phyloP scores from a whole-genome alignment of 108 stramenopile genomes.

The Discostella pseudostelligera region DNA sequence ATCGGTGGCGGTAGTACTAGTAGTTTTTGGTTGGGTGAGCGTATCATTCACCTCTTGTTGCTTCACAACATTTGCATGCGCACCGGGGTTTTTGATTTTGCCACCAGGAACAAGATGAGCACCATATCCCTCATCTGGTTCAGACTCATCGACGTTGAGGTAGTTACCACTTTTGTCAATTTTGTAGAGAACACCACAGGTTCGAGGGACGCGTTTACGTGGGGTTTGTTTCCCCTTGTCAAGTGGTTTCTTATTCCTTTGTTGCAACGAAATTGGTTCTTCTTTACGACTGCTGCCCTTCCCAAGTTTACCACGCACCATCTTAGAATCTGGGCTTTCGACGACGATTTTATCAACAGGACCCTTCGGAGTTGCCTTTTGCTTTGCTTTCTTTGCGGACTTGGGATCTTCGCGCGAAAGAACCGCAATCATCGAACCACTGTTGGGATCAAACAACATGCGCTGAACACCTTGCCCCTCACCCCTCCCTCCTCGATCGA shows the following conservation, averaged over 20 bases:
- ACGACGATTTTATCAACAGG: conserved; percentile 12
- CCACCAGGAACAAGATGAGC: conserved; percentile 84
- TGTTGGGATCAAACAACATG: conserved; percentile 87
- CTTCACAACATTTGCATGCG: conserved; percentile 50
- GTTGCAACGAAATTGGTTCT: background rate
- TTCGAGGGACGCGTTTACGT: conserved; percentile 58
- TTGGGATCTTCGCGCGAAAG: conserved; percentile 33
- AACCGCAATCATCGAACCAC: conserved; percentile 84
- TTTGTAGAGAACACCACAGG: conserved; percentile 74
- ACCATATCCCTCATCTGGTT: conserved; percentile 83
- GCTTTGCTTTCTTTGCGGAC: conserved; percentile 18
- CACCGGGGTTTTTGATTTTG: conserved; percentile 59
- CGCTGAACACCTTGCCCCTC: conserved; percentile 50
- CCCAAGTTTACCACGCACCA: conserved; percentile 14
- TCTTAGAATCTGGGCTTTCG: conserved; percentile 2
- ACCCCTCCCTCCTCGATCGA: conserved; percentile 64
- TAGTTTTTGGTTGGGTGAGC: conserved; percentile 3
- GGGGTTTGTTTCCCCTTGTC: conserved; percentile 12
- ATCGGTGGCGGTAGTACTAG: conserved; percentile 19
- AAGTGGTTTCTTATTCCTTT: conserved; percentile 7
- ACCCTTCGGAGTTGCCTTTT: conserved; percentile 12
- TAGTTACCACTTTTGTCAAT: conserved; percentile 70
- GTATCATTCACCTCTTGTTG: conserved; percentile 34
- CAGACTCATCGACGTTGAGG: conserved; percentile 70
- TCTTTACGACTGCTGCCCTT: conserved; percentile 20